Conservation (phyloP, 305 asterid genomes). For the Coffea humblotiana region DNA sequence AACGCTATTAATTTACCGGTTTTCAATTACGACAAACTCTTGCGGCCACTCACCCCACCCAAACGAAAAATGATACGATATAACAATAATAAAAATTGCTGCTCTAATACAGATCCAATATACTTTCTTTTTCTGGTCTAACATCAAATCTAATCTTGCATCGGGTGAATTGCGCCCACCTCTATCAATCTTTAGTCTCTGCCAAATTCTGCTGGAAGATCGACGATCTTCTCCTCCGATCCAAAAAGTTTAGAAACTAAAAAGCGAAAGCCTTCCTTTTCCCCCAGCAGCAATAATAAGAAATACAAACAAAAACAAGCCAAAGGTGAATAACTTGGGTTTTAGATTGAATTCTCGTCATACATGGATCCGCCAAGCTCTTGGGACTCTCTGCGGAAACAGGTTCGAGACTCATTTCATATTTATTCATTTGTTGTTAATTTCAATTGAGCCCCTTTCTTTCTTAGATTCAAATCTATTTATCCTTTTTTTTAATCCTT, state of each 20-base stretch:
- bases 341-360: background rate
- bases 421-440: too few relatives aligned
- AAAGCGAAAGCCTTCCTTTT: background rate
- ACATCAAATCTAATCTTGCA: too few relatives aligned
- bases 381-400: constrained; percentile 90
- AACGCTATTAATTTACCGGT: too few relatives aligned
- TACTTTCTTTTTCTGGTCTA: too few relatives aligned
- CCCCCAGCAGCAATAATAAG: background rate
- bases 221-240: background rate
- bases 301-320: too few relatives aligned
- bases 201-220: background rate
- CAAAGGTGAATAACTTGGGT: background rate
- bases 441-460: background rate
- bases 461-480: background rate
- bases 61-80: too few relatives aligned
- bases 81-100: too few relatives aligned
- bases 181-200: background rate
- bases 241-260: too few relatives aligned
- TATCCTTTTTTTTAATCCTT: background rate
- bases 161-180: too few relatives aligned
- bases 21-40: too few relatives aligned
- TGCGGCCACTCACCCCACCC: too few relatives aligned
- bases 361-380: constrained; percentile 74
- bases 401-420: constrained; percentile 36
- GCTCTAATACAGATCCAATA: too few relatives aligned